Conservation (phyloP, 495 filamentous ascomycete genomes). For the Lasiosphaeris hirsuta region DNA sequence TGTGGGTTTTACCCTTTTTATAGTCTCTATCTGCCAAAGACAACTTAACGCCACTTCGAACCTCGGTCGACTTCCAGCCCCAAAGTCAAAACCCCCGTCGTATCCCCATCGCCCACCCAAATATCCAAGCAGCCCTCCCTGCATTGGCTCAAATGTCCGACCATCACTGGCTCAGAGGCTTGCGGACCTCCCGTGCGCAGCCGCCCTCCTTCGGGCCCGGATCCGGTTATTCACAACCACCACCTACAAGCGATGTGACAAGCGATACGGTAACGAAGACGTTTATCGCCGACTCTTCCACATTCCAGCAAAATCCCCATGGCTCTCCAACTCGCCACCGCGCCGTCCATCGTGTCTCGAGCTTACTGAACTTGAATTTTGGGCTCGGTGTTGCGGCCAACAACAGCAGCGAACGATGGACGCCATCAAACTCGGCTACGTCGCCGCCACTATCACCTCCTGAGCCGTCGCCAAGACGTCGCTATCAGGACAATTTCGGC, state of each 20-base stretch:
- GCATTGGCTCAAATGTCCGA: too few relatives aligned
- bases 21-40: too few relatives aligned
- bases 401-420: too few relatives aligned
- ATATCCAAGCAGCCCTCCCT: too few relatives aligned
- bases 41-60: too few relatives aligned
- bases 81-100: too few relatives aligned
- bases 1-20: too few relatives aligned
- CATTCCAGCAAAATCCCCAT: not conserved
- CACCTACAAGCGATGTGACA: not conserved
- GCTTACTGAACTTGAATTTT: not conserved
- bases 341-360: slow-evolving; percentile 1
- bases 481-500: not conserved
- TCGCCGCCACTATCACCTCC: not conserved
- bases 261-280: not conserved
- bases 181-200: not conserved
- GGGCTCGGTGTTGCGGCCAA: not conserved
- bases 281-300: not conserved
- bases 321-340: not conserved
- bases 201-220: not conserved
- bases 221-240: not conserved
- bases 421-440: not conserved
- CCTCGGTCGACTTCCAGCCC: too few relatives aligned
- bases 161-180: slow-evolving; percentile 6
- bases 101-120: too few relatives aligned
- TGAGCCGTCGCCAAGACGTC: too few relatives aligned